Evolutionary conservation across 345 rosid species (phyloP).

Genomic region (Pistacia vera): DNA sequence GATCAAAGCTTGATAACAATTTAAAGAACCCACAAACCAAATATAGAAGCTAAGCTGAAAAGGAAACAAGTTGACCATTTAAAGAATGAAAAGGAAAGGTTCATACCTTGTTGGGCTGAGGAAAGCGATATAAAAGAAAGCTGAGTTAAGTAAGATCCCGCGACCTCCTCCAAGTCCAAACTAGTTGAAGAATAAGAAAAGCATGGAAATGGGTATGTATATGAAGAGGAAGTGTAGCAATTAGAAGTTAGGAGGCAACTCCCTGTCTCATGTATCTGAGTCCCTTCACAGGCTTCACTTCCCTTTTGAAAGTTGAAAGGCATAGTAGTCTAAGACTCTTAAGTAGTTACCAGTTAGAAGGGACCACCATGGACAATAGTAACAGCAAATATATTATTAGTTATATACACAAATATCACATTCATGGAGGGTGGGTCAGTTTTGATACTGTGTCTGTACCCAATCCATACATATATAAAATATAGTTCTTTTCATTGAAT

Average conservation of each 20-base stretch:
- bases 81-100: neutral
- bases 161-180: neutral
- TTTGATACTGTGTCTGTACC: neutral
- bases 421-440: neutral
- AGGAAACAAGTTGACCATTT: neutral
- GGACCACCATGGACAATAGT: neutral
- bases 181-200: neutral
- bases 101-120: constrained; percentile 9
- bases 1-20: neutral
- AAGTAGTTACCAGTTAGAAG: neutral
- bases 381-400: neutral
- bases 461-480: neutral
- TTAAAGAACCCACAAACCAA: neutral
- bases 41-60: neutral
- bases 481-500: neutral
- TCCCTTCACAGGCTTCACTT: too few species aligned
- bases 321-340: neutral
- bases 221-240: neutral
- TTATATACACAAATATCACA: neutral
- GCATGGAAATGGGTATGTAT: neutral
- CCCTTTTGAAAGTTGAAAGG: neutral
- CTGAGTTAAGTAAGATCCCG: constrained; percentile 4
- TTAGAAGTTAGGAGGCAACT: neutral
- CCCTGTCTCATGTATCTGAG: neutral
- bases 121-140: neutral